Evolutionary conservation across 148 eudicot species (phyloP), one percentile per base, ranked within the genome.

Genomic region (Rhododendron ferrugineum): DNA sequence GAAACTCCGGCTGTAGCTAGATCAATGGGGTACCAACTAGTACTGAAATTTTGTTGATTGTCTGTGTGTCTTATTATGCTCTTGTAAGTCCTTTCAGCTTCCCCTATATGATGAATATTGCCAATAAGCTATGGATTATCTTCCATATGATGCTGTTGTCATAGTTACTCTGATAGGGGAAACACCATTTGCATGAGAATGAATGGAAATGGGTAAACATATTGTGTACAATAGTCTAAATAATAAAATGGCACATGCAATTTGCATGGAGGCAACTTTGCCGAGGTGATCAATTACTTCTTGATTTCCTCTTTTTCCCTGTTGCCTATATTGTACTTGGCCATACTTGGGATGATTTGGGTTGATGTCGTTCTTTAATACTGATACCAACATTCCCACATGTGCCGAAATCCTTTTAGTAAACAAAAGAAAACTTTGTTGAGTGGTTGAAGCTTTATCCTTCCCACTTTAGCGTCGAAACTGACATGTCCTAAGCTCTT

Each of bases 161-260:
- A 89, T 87, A 89, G 91, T 89, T 89, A 89, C 91, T 83, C 89
- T 89, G 89, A 89, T 89, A 83, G 91, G 86, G 87, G 78, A 44
- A 44, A 6, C 2, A 73, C 8, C 23, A 15, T 32, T 72, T 32
- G 46, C 78, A 18, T 18, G 32, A 16, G 52, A 78, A 44, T 78
- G 13, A 26, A 28, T 50, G 52, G 37, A 79, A 50, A 15, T 78
- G 34, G 44, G n/a, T 40, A 20, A 20, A 52, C 30, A 6, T 56
- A 13, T 80, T 22, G 26, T 60, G 8, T 6, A 6, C 9, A 60
- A 16, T 36, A 0, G 3, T 74, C 6, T 22, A 4, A 54, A 54
- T 54, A 20, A 44, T 42, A 78, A 30, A 30, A 52, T 1, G 3
- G 13, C 5, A 11, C 6, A 7, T 18, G 42, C 66, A 32, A 52